Percentiles rank a stretch among this genome's conserved stretches.
phyloP scores from a whole-genome alignment of 495 filamentous ascomycete genomes.

The Penicillium salamii region DNA sequence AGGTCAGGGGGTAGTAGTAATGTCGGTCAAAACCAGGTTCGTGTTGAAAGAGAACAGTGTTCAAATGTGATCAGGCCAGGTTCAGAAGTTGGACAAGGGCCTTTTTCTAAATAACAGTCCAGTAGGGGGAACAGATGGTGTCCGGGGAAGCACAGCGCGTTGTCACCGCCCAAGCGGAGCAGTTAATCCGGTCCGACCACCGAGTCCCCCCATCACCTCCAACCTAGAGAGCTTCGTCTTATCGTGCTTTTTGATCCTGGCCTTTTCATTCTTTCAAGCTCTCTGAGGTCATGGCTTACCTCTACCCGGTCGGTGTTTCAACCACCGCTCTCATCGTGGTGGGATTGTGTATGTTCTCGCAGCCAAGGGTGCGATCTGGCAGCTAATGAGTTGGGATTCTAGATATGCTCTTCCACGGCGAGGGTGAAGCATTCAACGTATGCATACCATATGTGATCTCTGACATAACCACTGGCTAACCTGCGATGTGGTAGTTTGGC shows the following conservation, averaged over 20 bases:
- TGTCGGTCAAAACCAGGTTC: no score
- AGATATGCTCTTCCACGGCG: slow-evolving; percentile 98
- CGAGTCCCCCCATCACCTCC: slow-evolving; percentile 23
- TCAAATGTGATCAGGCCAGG: no score
- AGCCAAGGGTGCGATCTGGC: slow-evolving; percentile 9
- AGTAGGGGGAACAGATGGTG: slow-evolving; percentile 11
- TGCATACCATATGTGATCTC: slow-evolving; percentile 17
- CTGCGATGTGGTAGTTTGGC: slow-evolving; percentile 63
- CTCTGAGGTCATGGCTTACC: slow-evolving; percentile 44
- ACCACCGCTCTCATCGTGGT: slow-evolving; percentile 73
- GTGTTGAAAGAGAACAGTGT: neutral
- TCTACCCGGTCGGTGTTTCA: slow-evolving; percentile 68
- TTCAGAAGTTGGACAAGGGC: no score
- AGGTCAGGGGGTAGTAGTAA: slow-evolving; percentile 28
- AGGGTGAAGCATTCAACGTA: slow-evolving; percentile 97
- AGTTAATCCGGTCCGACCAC: slow-evolving; percentile 33
- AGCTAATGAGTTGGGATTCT: slow-evolving; percentile 29
- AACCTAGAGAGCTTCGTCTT: slow-evolving; percentile 11
- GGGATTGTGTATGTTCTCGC: slow-evolving; percentile 71
- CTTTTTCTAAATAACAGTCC: slow-evolving; percentile 15
- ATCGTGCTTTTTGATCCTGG: slow-evolving; percentile 16
- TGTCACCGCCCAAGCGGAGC: slow-evolving; percentile 19
- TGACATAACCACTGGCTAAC: slow-evolving; percentile 15
- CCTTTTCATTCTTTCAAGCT: slow-evolving; percentile 27
- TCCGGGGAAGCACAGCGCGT: slow-evolving; percentile 26